These are phyloP conservation scores for Picochlorum sp. DNA, from an alignment of 139 green algal species.

Conservation along the genomic window DNA sequence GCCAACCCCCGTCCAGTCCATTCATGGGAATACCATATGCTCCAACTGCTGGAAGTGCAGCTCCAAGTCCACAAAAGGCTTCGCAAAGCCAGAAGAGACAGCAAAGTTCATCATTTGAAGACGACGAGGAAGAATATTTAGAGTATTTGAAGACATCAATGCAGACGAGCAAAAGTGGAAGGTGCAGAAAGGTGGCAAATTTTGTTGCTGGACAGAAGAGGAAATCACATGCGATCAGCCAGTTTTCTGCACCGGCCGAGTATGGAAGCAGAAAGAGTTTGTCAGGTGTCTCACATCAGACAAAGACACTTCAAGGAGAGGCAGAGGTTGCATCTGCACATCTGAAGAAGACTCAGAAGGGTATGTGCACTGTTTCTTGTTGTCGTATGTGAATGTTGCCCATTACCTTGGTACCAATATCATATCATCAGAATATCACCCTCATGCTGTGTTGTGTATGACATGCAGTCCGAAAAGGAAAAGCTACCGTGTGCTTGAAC, in stretches of 20 bases:
- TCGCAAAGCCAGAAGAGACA: background rate
- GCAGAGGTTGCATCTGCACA: too few relatives aligned
- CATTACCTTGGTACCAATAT: too few relatives aligned
- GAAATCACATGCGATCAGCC: background rate
- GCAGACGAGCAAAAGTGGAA: conserved; percentile 23
- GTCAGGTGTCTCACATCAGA: too few relatives aligned
- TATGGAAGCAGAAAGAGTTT: too few relatives aligned
- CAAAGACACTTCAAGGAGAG: too few relatives aligned
- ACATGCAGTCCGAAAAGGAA: conserved; percentile 17
- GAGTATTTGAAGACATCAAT: conserved; percentile 1
- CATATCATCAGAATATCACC: too few relatives aligned
- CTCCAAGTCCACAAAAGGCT: conserved; percentile 9
- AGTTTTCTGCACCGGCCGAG: background rate
- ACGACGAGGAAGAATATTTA: background rate
- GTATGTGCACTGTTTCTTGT: too few relatives aligned
- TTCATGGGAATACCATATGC: conserved; percentile 4
- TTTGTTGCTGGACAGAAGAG: background rate
- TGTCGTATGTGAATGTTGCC: too few relatives aligned
- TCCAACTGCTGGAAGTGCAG: conserved; percentile 12
- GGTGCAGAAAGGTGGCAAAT: conserved; percentile 21
- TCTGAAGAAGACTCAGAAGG: too few relatives aligned
- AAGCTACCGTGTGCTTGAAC: conserved; percentile 42
- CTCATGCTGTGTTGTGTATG: background rate
- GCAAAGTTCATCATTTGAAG: background rate
- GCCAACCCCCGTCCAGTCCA: background rate